phyloP scores from a whole-genome alignment of 83 land plant genomes.

The Thuja plicata region DNA sequence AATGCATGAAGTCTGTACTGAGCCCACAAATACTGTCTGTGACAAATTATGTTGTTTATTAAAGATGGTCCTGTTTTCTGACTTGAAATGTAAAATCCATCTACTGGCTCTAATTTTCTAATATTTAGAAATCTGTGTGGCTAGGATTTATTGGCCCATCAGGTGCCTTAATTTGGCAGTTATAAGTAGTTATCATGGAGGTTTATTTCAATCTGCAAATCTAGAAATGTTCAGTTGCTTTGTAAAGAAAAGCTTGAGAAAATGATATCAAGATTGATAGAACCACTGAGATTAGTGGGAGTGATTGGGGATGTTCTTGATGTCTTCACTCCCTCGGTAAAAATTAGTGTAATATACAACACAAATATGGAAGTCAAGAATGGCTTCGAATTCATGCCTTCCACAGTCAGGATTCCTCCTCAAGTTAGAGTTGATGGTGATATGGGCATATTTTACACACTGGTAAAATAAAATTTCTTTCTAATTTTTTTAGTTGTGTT shows the following conservation, averaged over 20 bases:
- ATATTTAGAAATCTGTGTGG: background rate
- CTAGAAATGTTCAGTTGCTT: background rate
- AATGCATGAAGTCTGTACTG: too few species aligned
- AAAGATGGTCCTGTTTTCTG: too few species aligned
- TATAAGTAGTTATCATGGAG: background rate
- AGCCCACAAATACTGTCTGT: background rate
- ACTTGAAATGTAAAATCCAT: too few species aligned
- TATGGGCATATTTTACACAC: slow-evolving; percentile 58
- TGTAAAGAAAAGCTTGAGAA: background rate
- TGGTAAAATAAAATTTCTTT: slow-evolving; percentile 25
- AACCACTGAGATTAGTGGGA: slow-evolving; percentile 54
- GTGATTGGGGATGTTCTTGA: slow-evolving; percentile 75
- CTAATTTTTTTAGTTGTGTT: too few species aligned
- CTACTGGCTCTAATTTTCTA: background rate
- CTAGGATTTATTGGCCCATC: background rate
- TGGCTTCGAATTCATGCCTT: slow-evolving; percentile 63
- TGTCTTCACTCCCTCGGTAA: slow-evolving; percentile 41
- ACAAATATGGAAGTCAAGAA: slow-evolving; percentile 50
- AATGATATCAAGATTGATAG: slow-evolving; percentile 36
- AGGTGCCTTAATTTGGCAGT: too few species aligned
- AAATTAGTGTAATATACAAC: slow-evolving; percentile 38
- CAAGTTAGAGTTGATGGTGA: slow-evolving; percentile 63
- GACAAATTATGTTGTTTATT: too few species aligned
- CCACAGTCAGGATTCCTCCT: slow-evolving; percentile 36
- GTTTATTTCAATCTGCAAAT: background rate